Evolutionary conservation across 1,139 yeast genomes (phyloP).

Genomic region (Magnusiomyces sp.): DNA sequence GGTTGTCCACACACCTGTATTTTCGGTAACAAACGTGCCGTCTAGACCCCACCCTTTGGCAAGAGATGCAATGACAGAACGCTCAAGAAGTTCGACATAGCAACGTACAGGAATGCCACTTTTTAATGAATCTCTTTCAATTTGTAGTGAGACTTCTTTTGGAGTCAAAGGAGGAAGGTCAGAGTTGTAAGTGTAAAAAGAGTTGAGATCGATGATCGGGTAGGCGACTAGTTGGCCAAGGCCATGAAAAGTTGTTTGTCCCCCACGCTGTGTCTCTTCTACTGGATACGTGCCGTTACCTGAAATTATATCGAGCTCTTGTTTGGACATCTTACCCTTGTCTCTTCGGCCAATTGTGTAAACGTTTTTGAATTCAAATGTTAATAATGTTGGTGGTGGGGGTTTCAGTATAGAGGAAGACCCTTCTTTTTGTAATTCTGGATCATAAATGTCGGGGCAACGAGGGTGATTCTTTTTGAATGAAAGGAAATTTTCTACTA

Average conservation of each 20-base stretch:
- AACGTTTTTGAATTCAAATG: slow-evolving; percentile 76
- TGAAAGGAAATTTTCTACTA: slow-evolving; percentile 35
- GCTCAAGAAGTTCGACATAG: slow-evolving; percentile 64
- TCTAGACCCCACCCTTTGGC: slow-evolving; percentile 35
- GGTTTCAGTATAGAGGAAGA: slow-evolving; percentile 11
- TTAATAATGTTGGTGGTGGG: slow-evolving; percentile 56
- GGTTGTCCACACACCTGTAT: slow-evolving; percentile 77
- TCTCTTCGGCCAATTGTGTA: slow-evolving; percentile 88
- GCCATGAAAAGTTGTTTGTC: slow-evolving; percentile 95
- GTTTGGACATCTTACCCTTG: slow-evolving; percentile 40
- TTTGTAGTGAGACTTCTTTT: slow-evolving; percentile 2
- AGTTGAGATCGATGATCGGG: slow-evolving; percentile 64
- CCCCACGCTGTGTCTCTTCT: slow-evolving; percentile 84
- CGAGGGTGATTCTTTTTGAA: no score
- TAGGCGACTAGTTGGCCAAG: slow-evolving; percentile 89
- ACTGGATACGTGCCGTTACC: slow-evolving; percentile 40
- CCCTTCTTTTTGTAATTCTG: slow-evolving; percentile 33
- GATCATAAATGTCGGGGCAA: no score
- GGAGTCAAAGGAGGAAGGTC: neutral
- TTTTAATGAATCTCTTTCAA: neutral
- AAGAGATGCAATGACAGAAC: slow-evolving; percentile 50
- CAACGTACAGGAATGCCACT: slow-evolving; percentile 54
- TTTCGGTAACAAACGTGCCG: slow-evolving; percentile 44
- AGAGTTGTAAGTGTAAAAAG: slow-evolving; percentile 36
- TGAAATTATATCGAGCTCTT: slow-evolving; percentile 17